Base-by-base conservation (phyloP, 192 early-diverging fungal species). In the Coemansia sp. region DNA sequence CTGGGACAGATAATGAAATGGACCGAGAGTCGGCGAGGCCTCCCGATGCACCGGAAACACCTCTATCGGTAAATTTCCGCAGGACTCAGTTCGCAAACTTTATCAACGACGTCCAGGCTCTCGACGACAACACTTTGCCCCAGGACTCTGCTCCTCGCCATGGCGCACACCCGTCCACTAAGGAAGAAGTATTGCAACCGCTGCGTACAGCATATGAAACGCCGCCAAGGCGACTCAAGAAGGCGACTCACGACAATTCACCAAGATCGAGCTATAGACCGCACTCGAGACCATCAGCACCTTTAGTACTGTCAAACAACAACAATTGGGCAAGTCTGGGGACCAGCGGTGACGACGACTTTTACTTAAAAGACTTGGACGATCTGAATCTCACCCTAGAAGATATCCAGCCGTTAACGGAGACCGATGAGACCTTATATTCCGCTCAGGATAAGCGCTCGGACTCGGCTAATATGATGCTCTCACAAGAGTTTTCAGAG, bases 391-490 rank as follows among this genome's bases (percentile, higher is more conserved):
- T 84, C 28, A 71, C 79, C 23, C 76, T 77, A 63, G 77, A 80
- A 32, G 75, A 68, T 13, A 80, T 84, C 35, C 74, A 84, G 74
- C 57, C 26, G 26, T 26, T 84, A 21, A 62, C 63, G 6, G 73
- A 80, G 17, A 61, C 72, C 13, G 82, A 84, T 39, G 82, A 84
- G 61, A 53, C 65, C 35, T 75, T 76, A n/a, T 77, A 72, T 60
- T 65, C 74, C 2, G 80, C 77, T 11, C 82, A 79, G 72, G n/a
- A 40, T 37, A 73, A 76, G 60, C 70, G 65, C 57, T 11, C 72
- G 39, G 60, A 62, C 32, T 57, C 63, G 14, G 44, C 49, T 4
- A 64, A 67, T 13, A 17, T 58, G 30, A 40, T 68, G 40, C 60
- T 77, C 19, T 76, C 79, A 32, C 79, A 82, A 55, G 75, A 82